Evolutionary conservation across 805 yeast species (phyloP).

Genomic region (Grigorovia humatica): DNA sequence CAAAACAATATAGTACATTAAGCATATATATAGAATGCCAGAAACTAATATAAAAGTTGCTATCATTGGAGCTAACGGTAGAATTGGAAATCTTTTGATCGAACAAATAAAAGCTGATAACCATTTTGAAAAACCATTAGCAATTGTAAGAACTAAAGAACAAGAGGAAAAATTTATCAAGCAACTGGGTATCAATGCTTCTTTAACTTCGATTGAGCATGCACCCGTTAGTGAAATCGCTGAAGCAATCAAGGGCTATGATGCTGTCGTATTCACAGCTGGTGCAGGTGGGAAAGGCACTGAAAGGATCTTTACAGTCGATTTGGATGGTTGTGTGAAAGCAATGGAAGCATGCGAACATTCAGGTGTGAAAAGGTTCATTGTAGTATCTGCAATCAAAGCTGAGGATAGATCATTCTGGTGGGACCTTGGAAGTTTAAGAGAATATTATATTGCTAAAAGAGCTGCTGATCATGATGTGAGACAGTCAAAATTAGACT

Average conservation of each 20-base stretch:
- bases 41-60: slow-evolving; percentile 27
- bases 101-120: slow-evolving; percentile 23
- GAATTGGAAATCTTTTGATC: slow-evolving; percentile 41
- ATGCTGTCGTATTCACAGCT: slow-evolving; percentile 50
- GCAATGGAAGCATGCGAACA: slow-evolving; percentile 43
- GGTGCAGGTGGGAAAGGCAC: slow-evolving; percentile 52
- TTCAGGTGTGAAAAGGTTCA: slow-evolving; percentile 35
- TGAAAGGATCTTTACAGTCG: slow-evolving; percentile 39
- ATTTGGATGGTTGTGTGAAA: slow-evolving; percentile 51
- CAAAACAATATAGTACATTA: too few relatives aligned
- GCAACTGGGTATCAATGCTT: slow-evolving; percentile 30
- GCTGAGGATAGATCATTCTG: slow-evolving; percentile 42
- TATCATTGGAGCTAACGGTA: slow-evolving; percentile 54
- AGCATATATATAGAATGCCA: not conserved
- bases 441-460: slow-evolving; percentile 49
- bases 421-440: slow-evolving; percentile 29
- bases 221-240: slow-evolving; percentile 29
- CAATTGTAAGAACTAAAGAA: slow-evolving; percentile 36
- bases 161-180: slow-evolving; percentile 34
- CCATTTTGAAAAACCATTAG: slow-evolving; percentile 31
- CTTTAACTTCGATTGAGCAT: slow-evolving; percentile 32
- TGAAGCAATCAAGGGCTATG: slow-evolving; percentile 34
- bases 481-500: slow-evolving; percentile 35
- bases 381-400: slow-evolving; percentile 47
- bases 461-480: slow-evolving; percentile 46